phyloP scores from a whole-genome alignment of 441 rosid species.

The Populus hybrid region DNA sequence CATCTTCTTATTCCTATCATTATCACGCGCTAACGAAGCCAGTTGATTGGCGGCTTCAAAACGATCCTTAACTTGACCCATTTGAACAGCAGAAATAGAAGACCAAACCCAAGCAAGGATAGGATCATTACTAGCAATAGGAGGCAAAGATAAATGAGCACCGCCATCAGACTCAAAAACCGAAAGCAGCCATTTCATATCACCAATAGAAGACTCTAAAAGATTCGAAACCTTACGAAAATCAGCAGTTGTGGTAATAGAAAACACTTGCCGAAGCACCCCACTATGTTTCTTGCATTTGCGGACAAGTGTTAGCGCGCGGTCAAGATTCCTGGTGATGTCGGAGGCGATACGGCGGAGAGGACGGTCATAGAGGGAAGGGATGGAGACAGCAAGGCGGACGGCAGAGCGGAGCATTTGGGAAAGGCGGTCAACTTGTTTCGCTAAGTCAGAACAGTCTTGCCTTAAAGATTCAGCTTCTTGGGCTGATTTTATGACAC shows the following conservation, averaged over 20 bases:
- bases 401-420: constrained; percentile 51
- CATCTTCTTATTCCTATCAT: constrained; percentile 53
- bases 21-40: constrained; percentile 48
- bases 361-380: constrained; percentile 52
- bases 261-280: constrained; percentile 52
- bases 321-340: constrained; percentile 52
- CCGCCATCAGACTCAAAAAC: constrained; percentile 43
- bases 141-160: constrained; percentile 43
- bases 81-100: constrained; percentile 41
- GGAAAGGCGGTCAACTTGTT: constrained; percentile 43
- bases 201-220: constrained; percentile 52
- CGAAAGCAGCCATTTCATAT: constrained; percentile 52
- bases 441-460: constrained; percentile 44
- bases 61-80: constrained; percentile 45
- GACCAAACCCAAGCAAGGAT: constrained; percentile 72
- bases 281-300: constrained; percentile 46
- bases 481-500: constrained; percentile 36
- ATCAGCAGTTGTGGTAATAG: constrained; percentile 48
- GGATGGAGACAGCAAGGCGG: constrained; percentile 36
- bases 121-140: constrained; percentile 63
- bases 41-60: constrained; percentile 51
- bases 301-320: constrained; percentile 43
- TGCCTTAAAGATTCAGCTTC: constrained; percentile 44
- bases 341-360: constrained; percentile 43
- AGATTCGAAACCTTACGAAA: constrained; percentile 44